Evolutionary conservation across 108 stramenopile genomes (phyloP), one percentile per base, ranked within the genome.

Genomic region (Fragilariopsis cylindrus): DNA sequence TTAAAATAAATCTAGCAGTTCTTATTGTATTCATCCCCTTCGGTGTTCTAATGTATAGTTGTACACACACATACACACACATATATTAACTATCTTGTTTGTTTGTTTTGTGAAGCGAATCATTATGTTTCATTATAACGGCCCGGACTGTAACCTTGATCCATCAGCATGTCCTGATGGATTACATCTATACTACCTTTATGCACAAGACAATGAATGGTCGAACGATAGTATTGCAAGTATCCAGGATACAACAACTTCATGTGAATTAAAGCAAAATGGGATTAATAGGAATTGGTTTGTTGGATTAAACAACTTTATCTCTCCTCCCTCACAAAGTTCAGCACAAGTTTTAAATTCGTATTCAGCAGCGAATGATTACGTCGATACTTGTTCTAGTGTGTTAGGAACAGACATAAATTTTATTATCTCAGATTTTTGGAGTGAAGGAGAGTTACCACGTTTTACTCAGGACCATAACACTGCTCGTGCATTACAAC

Each of bases 161-260:
- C 21, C 58, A 18, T 40, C 16, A 4, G 44, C 65, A 7, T 89
- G 88, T 73, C 92, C 92, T 30, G 30, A 65, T 11, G 82, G 85
- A 9, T 70, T 93, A 48, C 84, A 87, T 48, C 66, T 18, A 44
- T 85, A 77, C 57, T 70, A 80, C 49, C 39, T 62, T 6, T 89
- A 91, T 60, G 88, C 82, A n/a, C 73, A 71, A 2, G 88, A 93
- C 53, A 93, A 88, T 1, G 73, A 83, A 49, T 93, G 77, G 75
- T 66, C 81, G 8, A 79, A 86, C 64, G 40, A 75, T 12, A 65
- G 56, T 0, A 54, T 89, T 13, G 76, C 76, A 8, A 83, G 78
- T 3, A 44, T 91, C 11, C 44, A 78, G 5, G 79, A 90, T 65
- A 69, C 58, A 39, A 60, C 75, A 16, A 70, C 69, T 55, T 79